A percentile compares a stretch with the other conserved stretches of the same genome.
These are phyloP conservation scores for Penicillium mononematosum DNA, from an alignment of 495 filamentous ascomycete species.

Conservation along the genomic window DNA sequence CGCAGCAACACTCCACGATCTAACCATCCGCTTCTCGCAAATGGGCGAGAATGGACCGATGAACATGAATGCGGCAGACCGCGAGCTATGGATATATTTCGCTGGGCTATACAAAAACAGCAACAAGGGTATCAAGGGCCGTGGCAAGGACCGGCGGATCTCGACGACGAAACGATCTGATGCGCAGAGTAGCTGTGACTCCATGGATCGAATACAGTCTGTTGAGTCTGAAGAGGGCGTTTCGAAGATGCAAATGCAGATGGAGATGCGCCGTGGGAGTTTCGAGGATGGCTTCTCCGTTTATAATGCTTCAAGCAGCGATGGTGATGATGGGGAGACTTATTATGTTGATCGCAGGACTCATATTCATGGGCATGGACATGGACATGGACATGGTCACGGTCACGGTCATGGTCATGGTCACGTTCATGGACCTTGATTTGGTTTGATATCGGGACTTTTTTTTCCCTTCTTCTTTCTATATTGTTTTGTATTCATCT, in stretches of 20 bases:
- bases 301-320: slow-evolving; percentile 39
- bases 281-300: slow-evolving; percentile 34
- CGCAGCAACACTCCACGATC: slow-evolving; percentile 61
- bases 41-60: slow-evolving; percentile 62
- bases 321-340: slow-evolving; percentile 33
- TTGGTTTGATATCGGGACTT: neutral
- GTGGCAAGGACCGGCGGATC: slow-evolving; percentile 73
- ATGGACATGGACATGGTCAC: neutral
- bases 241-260: slow-evolving; percentile 7
- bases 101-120: slow-evolving; percentile 87
- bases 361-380: slow-evolving; percentile 8
- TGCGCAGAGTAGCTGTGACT: neutral
- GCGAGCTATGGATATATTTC: slow-evolving; percentile 84
- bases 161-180: slow-evolving; percentile 34
- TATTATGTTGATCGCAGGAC: slow-evolving; percentile 35
- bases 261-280: slow-evolving; percentile 24
- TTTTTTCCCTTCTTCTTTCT: neutral
- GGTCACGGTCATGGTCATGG: neutral
- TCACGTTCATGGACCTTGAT: neutral
- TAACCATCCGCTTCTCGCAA: slow-evolving; percentile 72
- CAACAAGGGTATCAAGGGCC: slow-evolving; percentile 91
- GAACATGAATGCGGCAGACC: slow-evolving; percentile 65
- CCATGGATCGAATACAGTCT: slow-evolving; percentile 22
- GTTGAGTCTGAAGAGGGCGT: slow-evolving; percentile 30
- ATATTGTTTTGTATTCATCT: neutral